phyloP scores from a whole-genome alignment of 2,329 filamentous ascomycete genomes.

The Pseudogymnoascus pannorum region DNA sequence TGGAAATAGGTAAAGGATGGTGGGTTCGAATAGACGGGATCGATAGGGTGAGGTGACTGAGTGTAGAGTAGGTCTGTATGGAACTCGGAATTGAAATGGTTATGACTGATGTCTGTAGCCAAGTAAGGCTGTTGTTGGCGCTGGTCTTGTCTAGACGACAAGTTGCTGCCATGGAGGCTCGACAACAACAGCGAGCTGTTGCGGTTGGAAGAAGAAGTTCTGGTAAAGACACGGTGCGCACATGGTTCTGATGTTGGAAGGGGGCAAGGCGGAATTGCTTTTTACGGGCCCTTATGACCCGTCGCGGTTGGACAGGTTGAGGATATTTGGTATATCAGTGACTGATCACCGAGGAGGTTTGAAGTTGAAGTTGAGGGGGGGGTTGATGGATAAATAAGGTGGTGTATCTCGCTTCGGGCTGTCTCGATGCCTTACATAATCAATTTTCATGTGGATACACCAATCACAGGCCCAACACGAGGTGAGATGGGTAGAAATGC shows the following conservation, averaged over 20 bases:
- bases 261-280: constrained; percentile 20
- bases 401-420: not conserved
- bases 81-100: not conserved
- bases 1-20: not conserved
- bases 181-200: constrained; percentile 4
- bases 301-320: constrained; percentile 18
- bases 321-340: not conserved
- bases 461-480: not conserved
- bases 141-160: constrained; percentile 6
- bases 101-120: constrained; percentile 10
- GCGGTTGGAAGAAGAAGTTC: constrained; percentile 14
- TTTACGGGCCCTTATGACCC: constrained; percentile 21
- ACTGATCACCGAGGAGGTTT: not conserved
- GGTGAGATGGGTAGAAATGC: constrained; percentile 1
- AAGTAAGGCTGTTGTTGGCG: not conserved
- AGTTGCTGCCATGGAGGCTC: constrained; percentile 17
- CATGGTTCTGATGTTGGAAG: constrained; percentile 12
- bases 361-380: not conserved
- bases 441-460: not conserved
- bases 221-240: not conserved
- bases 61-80: constrained; percentile 9
- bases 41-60: constrained; percentile 16
- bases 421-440: constrained; percentile 2
- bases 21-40: not conserved
- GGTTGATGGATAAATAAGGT: not conserved